These are phyloP conservation scores for Suillus placidus DNA, from an alignment of 768 basidiomycete species.

Conservation along the genomic window DNA sequence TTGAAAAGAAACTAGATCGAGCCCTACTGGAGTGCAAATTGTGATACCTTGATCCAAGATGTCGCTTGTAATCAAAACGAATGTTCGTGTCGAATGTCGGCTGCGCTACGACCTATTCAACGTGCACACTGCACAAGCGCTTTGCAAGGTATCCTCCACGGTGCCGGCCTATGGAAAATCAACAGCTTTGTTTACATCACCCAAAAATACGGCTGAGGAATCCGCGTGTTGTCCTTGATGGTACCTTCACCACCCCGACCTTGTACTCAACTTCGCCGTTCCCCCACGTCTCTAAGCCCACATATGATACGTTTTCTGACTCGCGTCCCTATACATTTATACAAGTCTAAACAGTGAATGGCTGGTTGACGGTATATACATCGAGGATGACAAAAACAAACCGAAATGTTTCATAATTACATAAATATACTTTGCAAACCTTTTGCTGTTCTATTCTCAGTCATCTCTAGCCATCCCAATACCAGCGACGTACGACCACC, in stretches of 20 bases:
- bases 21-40: not conserved
- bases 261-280: constrained; percentile 62
- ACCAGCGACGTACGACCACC: not conserved
- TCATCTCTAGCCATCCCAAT: not conserved
- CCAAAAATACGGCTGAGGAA: not conserved
- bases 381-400: not conserved
- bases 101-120: constrained; percentile 46
- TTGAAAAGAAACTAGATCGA: not conserved
- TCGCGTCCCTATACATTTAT: not conserved
- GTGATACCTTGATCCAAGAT: not conserved
- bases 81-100: constrained; percentile 48
- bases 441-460: not conserved
- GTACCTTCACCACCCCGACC: constrained; percentile 63
- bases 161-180: constrained; percentile 50
- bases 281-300: constrained; percentile 33
- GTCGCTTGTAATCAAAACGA: not conserved
- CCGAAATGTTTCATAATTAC: not conserved
- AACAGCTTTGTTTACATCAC: constrained; percentile 19
- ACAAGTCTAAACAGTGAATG: not conserved
- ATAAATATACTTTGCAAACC: not conserved
- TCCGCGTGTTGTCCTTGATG: constrained; percentile 62
- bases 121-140: constrained; percentile 47
- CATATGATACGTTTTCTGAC: not conserved
- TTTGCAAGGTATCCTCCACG: constrained; percentile 47
- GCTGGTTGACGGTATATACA: not conserved